Percentiles rank a stretch among this genome's conserved stretches.
These are phyloP conservation scores for Pseudoturritis turrita DNA, from an alignment of 345 rosid genomes.

Conservation along the genomic window DNA sequence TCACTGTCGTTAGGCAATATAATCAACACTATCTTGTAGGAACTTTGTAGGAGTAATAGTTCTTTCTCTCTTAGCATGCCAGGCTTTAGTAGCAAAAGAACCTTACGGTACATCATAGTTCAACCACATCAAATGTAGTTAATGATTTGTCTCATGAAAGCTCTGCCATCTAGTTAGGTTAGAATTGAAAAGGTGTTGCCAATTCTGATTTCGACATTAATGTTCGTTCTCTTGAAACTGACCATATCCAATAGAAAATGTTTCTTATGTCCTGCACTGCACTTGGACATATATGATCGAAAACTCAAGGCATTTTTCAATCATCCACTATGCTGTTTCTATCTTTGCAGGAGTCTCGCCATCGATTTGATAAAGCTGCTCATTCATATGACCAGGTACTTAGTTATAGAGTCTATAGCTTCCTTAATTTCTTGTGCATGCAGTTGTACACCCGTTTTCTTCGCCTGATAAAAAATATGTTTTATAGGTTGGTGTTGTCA, in stretches of 20 bases:
- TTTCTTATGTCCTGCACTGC: not conserved
- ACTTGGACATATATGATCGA: not conserved
- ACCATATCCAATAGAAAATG: not conserved
- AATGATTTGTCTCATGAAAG: not conserved
- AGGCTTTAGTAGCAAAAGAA: not conserved
- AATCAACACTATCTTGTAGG: not conserved
- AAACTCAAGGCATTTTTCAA: not conserved
- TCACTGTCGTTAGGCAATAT: not conserved
- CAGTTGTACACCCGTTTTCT: not conserved
- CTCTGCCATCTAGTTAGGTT: not conserved
- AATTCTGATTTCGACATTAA: not conserved
- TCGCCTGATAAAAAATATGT: not conserved
- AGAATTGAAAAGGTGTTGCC: not conserved
- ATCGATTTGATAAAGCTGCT: constrained; percentile 58
- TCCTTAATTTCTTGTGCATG: constrained; percentile 6
- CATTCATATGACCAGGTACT: constrained; percentile 80
- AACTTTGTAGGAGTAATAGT: not conserved
- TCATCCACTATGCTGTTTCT: constrained; percentile 7
- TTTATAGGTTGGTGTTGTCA: not conserved
- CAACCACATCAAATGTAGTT: not conserved
- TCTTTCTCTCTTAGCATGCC: not conserved
- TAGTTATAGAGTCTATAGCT: not conserved
- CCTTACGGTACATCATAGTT: not conserved
- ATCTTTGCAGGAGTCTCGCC: constrained; percentile 68
- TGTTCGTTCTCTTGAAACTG: not conserved